Percentiles rank a stretch among this genome's conserved stretches.
Evolutionary conservation across 805 yeast species (phyloP).

Genomic region (Yarrowia osloensis): DNA sequence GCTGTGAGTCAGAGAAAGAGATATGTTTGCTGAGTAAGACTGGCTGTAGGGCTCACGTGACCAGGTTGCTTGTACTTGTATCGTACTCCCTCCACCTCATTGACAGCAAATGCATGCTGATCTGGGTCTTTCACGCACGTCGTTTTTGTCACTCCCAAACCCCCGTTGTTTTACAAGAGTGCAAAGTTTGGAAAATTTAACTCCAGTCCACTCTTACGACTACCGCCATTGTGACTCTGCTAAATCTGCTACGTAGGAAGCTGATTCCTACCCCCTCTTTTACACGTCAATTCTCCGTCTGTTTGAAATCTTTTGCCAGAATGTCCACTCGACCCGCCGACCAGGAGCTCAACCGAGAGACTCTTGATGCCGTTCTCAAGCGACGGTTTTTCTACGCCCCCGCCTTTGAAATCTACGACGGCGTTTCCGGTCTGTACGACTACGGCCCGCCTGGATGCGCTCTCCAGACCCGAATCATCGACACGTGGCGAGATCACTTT

Average conservation of each 20-base stretch:
- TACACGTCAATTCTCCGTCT: constrained; percentile 13
- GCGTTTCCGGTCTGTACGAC: constrained; percentile 96
- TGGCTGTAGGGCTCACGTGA: too few species aligned
- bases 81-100: too few species aligned
- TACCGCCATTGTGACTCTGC: constrained; percentile 27
- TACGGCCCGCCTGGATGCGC: constrained; percentile 99
- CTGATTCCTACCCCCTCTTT: constrained; percentile 5
- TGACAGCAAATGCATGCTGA: not conserved
- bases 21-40: too few species aligned
- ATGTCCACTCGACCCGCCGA: constrained; percentile 37
- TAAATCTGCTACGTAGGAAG: constrained; percentile 25
- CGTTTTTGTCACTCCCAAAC: constrained; percentile 4
- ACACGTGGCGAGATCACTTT: constrained; percentile 97
- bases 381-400: constrained; percentile 98
- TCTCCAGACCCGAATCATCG: constrained; percentile 91
- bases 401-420: constrained; percentile 95
- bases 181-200: constrained; percentile 30
- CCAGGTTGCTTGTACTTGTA: too few species aligned
- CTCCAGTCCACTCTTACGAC: constrained; percentile 29
- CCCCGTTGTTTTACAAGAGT: not conserved
- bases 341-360: constrained; percentile 70
- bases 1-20: not conserved
- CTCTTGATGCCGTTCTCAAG: constrained; percentile 84
- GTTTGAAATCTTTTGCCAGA: not conserved
- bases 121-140: not conserved